Base-by-base conservation (phyloP, 2,329 filamentous ascomycete genomes). In the Colletotrichum sidae region DNA sequence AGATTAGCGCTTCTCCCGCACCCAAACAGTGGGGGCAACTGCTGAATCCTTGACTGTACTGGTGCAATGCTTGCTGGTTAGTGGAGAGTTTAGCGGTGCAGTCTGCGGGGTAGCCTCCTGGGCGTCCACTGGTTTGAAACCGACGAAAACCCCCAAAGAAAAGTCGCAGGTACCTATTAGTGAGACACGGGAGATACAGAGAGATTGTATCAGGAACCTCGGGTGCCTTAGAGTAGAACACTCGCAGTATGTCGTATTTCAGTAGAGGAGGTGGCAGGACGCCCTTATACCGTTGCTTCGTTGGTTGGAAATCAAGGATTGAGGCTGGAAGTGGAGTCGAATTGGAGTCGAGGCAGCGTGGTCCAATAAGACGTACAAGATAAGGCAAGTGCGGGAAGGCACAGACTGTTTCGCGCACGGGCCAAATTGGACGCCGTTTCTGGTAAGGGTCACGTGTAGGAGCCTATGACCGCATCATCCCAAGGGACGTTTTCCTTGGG, bases 21-120 rank as follows among this genome's bases (percentile, higher is more conserved):
- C n/a, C 15, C 15, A 34, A 37, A 44, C 7, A 25, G 50, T 46
- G 51, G 13, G 51, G 17, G 33, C 17, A 42, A 5, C 37, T 42
- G 17, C 35, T 47, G 42, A 39, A 33, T 8, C 25, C 34, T 35
- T 44, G 11, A 12, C 38, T n/a, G 11, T 15, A 53, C 49, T 60
- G 56, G 56, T 49, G 11, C 6, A 25, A 35, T 33, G 11, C n/a
- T 17, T 9, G 37, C 47, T 46, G 60, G 42, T 12, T 37, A 45
- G 38, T 50, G 56, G 51, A 37, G 46, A 45, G 62, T n/a, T 38
- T 57, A 52, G 58, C 41, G 25, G 44, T 55, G 25, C 58, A 57
- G 52, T 65, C 62, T 66, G 63, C 63, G 63, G 63, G 63, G 63
- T 66, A 62, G 47, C 47, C 35, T 58, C 42, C 53, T 41, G 7